These are phyloP conservation scores for Penicillium sp. DNA, from an alignment of 2,329 filamentous ascomycete species.

Conservation along the genomic window DNA sequence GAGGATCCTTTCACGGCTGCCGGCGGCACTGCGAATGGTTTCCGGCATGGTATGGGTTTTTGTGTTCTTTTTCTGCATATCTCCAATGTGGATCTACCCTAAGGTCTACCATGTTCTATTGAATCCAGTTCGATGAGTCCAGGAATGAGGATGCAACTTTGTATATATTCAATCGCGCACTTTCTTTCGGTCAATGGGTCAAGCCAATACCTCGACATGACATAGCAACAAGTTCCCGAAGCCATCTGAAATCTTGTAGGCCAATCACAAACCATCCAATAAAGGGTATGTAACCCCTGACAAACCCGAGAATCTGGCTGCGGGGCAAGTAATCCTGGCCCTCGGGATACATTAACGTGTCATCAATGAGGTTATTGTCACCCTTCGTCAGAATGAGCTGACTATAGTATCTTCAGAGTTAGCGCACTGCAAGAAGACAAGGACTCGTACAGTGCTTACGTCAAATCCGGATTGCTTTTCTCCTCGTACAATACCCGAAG, in stretches of 20 bases:
- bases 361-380: conserved; percentile 6
- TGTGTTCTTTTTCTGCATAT: background rate
- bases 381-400: conserved; percentile 5
- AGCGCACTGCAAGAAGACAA: background rate
- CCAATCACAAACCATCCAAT: conserved; percentile 2
- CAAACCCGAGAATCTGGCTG: conserved; percentile 2
- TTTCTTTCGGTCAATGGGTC: background rate
- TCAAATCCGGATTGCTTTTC: background rate
- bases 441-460: background rate
- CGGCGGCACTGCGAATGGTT: background rate
- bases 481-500: background rate
- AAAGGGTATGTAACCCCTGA: conserved; percentile 1
- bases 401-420: background rate
- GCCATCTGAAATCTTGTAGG: background rate
- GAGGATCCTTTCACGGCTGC: background rate
- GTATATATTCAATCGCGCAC: background rate
- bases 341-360: conserved; percentile 1
- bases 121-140: background rate
- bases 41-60: background rate
- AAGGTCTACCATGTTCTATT: background rate
- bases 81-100: background rate
- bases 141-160: background rate
- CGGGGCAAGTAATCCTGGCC: conserved; percentile 1
- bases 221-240: background rate
- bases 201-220: background rate